Evolutionary conservation across 305 asterid genomes (phyloP), one percentile per base, ranked within the genome.

Genomic region (Fraxinus latifolia): DNA sequence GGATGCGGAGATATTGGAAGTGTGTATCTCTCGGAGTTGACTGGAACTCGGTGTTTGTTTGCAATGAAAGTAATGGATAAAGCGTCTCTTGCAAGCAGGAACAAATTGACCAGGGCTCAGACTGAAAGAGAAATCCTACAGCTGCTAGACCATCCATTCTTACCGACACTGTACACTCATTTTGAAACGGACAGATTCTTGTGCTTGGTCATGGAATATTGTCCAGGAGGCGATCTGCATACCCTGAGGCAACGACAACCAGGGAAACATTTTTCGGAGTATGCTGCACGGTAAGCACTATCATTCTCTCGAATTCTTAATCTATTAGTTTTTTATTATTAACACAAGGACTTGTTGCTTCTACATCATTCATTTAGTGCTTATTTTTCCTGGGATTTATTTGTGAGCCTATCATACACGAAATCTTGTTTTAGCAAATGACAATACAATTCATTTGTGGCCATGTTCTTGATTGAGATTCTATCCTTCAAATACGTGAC

Each of bases 21-120:
- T 58, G 98, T 96, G 74, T 94, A 96, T 85, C 93, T 96, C n/a
- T 94, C 99, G 27, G 98, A 96, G 92, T 88, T 96, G 83, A 91
- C 94, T 34, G 90, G 93, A 4, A 96, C 97, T 8, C 87, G 90
- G 80, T 92, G 99, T 86, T 90, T 84, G 76, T 96, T 96, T 77
- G 98, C 98, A 4, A 94, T 96, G 99, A 96, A 96, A 87, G 99
- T 96, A 3, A 96, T 94, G 97, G 98, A 96, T 84, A 96, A 94
- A 91, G 98, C 93, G 3, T 94, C 99, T 0, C 96, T 96, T 81
- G 98, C 96, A 36, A 91, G 93, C 80, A 88, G 97, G 93, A 94
- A 96, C 84, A 96, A 94, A 87, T 67, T 94, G 90, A 90, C 89
- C 7, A 77, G 98, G 83, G 97, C 99, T 14, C 97, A 93, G 87